Evolutionary conservation across 352 stramenopile species (phyloP), one percentile per base, ranked within the genome.

Genomic region (Pythium insidiosum): DNA sequence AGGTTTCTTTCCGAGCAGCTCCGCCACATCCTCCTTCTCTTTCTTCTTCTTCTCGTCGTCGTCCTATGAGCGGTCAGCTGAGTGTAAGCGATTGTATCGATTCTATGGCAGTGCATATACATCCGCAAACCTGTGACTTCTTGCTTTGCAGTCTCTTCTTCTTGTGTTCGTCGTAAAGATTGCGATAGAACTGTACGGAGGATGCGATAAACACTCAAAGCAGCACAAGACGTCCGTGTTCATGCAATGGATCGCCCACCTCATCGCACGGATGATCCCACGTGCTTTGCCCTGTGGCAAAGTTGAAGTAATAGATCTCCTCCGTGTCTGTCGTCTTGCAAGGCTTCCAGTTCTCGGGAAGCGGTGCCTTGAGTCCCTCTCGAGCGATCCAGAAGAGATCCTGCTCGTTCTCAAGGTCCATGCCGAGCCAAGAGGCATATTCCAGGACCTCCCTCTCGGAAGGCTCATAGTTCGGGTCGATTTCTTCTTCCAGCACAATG

Each of bases 241-340:
- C n/a, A 36, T 11, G 6, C 21, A 19, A 54, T 31, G 29, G 25
- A 38, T n/a, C 4, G 47, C 25, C 33, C 34, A 86, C 73, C 54
- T 96, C 88, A 56, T 97, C 91, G 50, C 87, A 97, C 1, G 91
- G 91, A 50, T 97, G 91, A 49, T 97, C 90, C 91, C 91, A 97
- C 26, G 88, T 97, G 58, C 76, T 95, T 61, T 96, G 83, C 4
- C 91, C 90, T 7, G 65, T 72, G 12, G 77, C 67, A 56, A 97
- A 97, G 62, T 97, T 97, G 61, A 97, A 97, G 62, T 98, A 98
- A 61, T 97, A 98, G 49, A 98, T 96, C 59, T 98, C 92, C 25
- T 95, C 85, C 43, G 92, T 97, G 62, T 97, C 86, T 12, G 81
- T 95, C 19, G 87, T 97, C 64, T 97, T 97, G 64, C 90, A 97